A percentile compares a stretch with the other conserved stretches of the same genome.
Conservation (phyloP, 148 eudicot genomes). For the Pharnaceum exiguum region DNA sequence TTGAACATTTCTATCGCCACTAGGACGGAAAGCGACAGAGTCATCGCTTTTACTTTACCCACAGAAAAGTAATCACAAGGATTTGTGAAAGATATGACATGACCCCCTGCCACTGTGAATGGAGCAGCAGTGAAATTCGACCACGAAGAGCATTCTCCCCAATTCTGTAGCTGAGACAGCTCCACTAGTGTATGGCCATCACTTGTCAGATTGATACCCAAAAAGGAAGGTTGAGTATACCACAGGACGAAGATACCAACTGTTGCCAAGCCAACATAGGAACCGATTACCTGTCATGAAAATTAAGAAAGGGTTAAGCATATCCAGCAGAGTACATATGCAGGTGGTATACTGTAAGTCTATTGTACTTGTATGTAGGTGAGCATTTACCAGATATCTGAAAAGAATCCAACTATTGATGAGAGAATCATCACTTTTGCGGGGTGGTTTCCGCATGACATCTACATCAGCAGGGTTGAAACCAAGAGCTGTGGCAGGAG, state of each 20-base stretch:
- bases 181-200: conserved; percentile 78
- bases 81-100: conserved; percentile 43
- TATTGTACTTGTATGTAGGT: too few relatives aligned
- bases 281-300: conserved; percentile 70
- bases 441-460: conserved; percentile 80
- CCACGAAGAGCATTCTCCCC: conserved; percentile 87
- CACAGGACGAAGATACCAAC: conserved; percentile 74
- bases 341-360: too few relatives aligned
- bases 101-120: conserved; percentile 56
- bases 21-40: conserved; percentile 80
- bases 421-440: conserved; percentile 72
- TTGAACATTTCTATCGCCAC: conserved; percentile 94
- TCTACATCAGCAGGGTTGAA: conserved; percentile 87
- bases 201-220: conserved; percentile 54
- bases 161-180: conserved; percentile 58
- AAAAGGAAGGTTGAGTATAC: conserved; percentile 74
- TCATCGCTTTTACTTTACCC: conserved; percentile 87
- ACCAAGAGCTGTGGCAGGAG: conserved; percentile 94
- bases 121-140: conserved; percentile 67
- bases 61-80: conserved; percentile 76
- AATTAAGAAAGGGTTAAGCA: too few relatives aligned
- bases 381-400: conserved; percentile 67
- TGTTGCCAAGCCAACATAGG: conserved; percentile 82
- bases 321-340: too few relatives aligned
- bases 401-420: conserved; percentile 72